phyloP scores from a whole-genome alignment of 2,329 filamentous ascomycete species.

The Alternaria burnsii region DNA sequence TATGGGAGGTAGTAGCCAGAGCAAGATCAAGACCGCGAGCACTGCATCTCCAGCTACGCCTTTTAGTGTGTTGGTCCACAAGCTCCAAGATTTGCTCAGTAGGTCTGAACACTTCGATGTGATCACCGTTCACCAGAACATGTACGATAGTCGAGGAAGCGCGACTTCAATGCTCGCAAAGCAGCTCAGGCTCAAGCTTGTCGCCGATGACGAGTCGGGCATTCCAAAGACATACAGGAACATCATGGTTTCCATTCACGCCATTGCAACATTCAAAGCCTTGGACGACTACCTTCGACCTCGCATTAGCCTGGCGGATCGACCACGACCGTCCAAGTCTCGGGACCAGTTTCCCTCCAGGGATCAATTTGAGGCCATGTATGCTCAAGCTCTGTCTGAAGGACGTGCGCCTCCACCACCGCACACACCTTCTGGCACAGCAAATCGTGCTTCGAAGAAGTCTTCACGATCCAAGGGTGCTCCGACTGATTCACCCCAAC shows the following conservation, averaged over 20 bases:
- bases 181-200: slow-evolving; percentile 86
- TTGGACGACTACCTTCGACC: slow-evolving; percentile 95
- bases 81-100: slow-evolving; percentile 94
- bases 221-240: slow-evolving; percentile 88
- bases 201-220: slow-evolving; percentile 88
- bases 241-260: slow-evolving; percentile 98
- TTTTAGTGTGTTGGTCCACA: slow-evolving; percentile 90
- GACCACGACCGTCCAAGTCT: slow-evolving; percentile 68
- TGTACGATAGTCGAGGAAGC: slow-evolving; percentile 88
- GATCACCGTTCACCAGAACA: slow-evolving; percentile 91
- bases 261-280: slow-evolving; percentile 96
- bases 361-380: slow-evolving; percentile 72
- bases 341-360: slow-evolving; percentile 64
- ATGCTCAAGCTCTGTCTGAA: slow-evolving; percentile 73
- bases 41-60: slow-evolving; percentile 78
- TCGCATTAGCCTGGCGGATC: slow-evolving; percentile 80
- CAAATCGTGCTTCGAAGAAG: slow-evolving; percentile 43
- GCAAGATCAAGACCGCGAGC: slow-evolving; percentile 70
- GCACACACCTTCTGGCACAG: slow-evolving; percentile 45
- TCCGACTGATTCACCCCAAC: slow-evolving; percentile 56
- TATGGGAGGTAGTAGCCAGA: slow-evolving; percentile 75
- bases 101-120: slow-evolving; percentile 98
- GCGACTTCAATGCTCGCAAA: slow-evolving; percentile 96
- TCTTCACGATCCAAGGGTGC: slow-evolving; percentile 41
- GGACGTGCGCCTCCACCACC: slow-evolving; percentile 49